These are phyloP conservation scores for Calonectria montana DNA, from an alignment of 2,329 filamentous ascomycete species.

Conservation along the genomic window DNA sequence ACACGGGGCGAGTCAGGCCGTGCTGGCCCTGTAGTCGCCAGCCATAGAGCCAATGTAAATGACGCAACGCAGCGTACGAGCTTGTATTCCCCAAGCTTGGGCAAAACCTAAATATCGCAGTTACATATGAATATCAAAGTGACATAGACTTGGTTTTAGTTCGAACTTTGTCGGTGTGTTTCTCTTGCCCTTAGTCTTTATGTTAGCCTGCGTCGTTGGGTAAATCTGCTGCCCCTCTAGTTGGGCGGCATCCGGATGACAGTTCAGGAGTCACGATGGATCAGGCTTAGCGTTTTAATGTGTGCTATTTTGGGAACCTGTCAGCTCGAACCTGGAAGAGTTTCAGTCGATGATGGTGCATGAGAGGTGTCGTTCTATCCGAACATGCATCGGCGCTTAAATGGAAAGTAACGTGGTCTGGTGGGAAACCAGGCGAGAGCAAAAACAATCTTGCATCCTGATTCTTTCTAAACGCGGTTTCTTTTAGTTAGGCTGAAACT, in stretches of 20 bases:
- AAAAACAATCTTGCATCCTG: not conserved
- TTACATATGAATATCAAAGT: not conserved
- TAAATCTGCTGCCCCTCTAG: not conserved
- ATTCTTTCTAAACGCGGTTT: not conserved
- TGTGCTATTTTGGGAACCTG: not conserved
- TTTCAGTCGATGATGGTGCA: not conserved
- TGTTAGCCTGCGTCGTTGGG: not conserved
- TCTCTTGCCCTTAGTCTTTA: not conserved
- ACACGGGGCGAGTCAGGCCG: slow-evolving; percentile 12
- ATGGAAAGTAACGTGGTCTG: not conserved
- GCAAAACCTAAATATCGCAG: not conserved
- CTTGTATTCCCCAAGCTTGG: not conserved
- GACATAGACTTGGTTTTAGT: not conserved
- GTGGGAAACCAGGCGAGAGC: not conserved
- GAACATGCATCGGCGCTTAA: not conserved
- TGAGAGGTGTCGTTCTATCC: slow-evolving; percentile 1
- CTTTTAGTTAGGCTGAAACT: too few relatives aligned
- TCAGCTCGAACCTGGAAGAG: not conserved
- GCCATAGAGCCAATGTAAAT: not conserved
- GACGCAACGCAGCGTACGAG: not conserved
- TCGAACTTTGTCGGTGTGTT: not conserved
- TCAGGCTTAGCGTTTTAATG: not conserved
- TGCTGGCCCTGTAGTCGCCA: not conserved
- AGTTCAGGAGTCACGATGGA: not conserved
- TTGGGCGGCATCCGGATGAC: not conserved